Conservation (phyloP, 345 rosid genomes). For the Mangifera indica region DNA sequence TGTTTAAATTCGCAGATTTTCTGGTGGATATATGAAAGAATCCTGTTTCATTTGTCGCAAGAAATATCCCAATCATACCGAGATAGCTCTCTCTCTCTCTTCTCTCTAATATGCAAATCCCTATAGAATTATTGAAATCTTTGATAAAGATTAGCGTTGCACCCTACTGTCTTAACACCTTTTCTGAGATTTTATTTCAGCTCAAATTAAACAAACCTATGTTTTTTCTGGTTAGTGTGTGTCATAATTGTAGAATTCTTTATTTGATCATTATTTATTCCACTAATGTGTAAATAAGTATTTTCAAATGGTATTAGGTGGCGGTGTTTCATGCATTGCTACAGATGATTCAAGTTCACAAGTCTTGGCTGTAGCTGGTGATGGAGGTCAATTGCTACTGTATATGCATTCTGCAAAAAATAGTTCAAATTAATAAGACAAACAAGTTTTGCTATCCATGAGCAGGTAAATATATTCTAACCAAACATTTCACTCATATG, state of each 20-base stretch:
- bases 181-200: neutral
- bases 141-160: neutral
- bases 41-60: neutral
- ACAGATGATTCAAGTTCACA: conserved; percentile 56
- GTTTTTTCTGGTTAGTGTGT: neutral
- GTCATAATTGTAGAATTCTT: neutral
- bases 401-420: conserved; percentile 34
- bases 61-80: neutral
- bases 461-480: neutral
- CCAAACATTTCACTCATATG: neutral
- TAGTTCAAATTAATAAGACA: neutral
- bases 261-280: neutral
- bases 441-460: neutral
- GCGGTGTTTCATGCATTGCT: conserved; percentile 62
- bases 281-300: neutral
- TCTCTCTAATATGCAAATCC: neutral
- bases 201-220: neutral
- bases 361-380: conserved; percentile 50
- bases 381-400: conserved; percentile 64
- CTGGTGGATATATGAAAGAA: neutral
- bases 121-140: neutral
- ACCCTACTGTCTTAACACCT: neutral
- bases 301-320: conserved; percentile 40
- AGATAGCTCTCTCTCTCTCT: neutral
- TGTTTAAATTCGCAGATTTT: neutral